A percentile compares a stretch with the other conserved stretches of the same genome.
phyloP scores from a whole-genome alignment of 2,329 filamentous ascomycete species.

The Sporothrix humicola region DNA sequence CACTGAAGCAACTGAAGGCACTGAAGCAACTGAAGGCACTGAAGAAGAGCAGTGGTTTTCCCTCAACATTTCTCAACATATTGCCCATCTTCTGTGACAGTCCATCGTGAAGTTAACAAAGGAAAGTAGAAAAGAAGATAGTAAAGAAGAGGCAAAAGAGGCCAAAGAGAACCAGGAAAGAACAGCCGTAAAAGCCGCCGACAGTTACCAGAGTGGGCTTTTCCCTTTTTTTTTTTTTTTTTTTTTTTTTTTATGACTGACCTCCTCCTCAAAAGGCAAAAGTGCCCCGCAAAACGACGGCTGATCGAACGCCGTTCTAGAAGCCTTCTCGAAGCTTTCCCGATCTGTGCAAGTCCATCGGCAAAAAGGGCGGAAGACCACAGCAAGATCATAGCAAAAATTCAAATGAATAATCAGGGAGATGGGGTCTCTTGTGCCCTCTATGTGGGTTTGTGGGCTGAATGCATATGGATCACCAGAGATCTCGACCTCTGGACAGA shows the following conservation, averaged over 20 bases:
- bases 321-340: conserved; percentile 25
- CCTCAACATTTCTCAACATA: too few relatives aligned
- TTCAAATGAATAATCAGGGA: not conserved
- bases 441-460: too few relatives aligned
- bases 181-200: conserved; percentile 9
- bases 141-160: not conserved
- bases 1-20: too few relatives aligned
- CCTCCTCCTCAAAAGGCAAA: not conserved
- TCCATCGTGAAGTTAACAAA: not conserved
- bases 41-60: too few relatives aligned
- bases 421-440: not conserved
- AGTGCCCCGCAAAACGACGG: not conserved
- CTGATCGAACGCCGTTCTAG: conserved; percentile 16
- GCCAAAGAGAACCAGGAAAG: not conserved
- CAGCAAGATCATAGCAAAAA: not conserved
- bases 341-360: not conserved
- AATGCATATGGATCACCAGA: not conserved
- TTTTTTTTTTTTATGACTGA: not conserved
- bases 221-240: not conserved
- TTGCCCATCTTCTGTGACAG: too few relatives aligned
- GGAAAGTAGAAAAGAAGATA: not conserved
- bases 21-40: too few relatives aligned
- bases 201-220: not conserved
- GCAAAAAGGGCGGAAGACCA: conserved; percentile 9
- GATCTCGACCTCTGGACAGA: not conserved